Evolutionary conservation across 2,329 filamentous ascomycete species (phyloP).

Genomic region (Tolypocladium ophioglossoides): DNA sequence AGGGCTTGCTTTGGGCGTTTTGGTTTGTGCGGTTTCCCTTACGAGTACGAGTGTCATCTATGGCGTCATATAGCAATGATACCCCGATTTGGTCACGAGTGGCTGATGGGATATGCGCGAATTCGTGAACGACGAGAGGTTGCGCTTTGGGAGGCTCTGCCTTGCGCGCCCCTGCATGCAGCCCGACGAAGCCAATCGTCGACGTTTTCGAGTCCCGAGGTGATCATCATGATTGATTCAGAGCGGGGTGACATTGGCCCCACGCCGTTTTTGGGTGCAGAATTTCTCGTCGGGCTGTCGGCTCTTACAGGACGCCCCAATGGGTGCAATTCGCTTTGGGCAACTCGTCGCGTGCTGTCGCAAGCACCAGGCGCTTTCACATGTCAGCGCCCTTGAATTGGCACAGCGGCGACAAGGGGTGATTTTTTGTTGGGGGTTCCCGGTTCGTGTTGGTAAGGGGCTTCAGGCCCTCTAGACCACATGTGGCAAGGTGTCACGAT

Average conservation of each 20-base stretch:
- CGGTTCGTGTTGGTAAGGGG: neutral
- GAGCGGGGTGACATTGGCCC: neutral
- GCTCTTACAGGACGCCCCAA: too few relatives aligned
- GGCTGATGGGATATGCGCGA: neutral
- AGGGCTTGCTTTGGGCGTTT: neutral
- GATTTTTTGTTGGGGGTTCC: conserved; percentile 2
- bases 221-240: too few relatives aligned
- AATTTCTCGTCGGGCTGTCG: neutral
- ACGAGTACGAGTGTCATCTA: neutral
- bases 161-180: too few relatives aligned
- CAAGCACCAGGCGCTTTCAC: neutral
- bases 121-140: neutral
- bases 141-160: neutral
- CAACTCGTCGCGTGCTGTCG: neutral
- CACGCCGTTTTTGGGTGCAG: neutral
- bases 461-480: neutral
- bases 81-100: neutral
- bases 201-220: too few relatives aligned
- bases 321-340: neutral
- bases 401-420: neutral
- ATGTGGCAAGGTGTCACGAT: neutral
- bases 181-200: too few relatives aligned
- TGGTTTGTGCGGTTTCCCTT: neutral
- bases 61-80: neutral
- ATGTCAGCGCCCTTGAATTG: neutral